Percentiles rank a stretch among this genome's conserved stretches.
These are phyloP conservation scores for Phytophthora pistaciae DNA, from an alignment of 352 stramenopile species.

Conservation along the genomic window DNA sequence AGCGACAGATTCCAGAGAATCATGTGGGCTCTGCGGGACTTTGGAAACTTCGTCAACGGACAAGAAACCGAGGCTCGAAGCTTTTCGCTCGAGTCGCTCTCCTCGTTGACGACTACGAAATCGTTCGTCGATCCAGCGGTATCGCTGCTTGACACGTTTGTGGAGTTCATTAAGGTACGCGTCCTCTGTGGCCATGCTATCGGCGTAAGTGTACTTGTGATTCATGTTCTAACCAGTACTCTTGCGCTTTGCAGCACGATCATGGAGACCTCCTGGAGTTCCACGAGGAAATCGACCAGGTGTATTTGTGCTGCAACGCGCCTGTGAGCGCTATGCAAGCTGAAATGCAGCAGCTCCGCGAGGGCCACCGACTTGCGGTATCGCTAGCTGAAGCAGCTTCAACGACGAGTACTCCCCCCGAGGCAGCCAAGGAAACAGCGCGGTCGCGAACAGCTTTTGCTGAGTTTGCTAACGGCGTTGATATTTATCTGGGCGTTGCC, in stretches of 20 bases:
- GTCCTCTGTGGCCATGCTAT: background rate
- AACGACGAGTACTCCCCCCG: conserved; percentile 18
- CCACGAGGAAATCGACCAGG: conserved; percentile 33
- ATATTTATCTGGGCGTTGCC: too few relatives aligned
- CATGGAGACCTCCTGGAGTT: conserved; percentile 19
- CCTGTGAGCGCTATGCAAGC: conserved; percentile 20
- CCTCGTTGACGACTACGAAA: conserved; percentile 30
- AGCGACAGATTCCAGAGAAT: conserved; percentile 29
- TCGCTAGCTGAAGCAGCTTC: conserved; percentile 23
- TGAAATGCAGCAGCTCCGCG: conserved; percentile 30
- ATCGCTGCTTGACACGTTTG: conserved; percentile 17
- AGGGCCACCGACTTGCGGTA: conserved; percentile 28
- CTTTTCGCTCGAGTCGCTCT: conserved; percentile 39
- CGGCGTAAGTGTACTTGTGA: too few relatives aligned
- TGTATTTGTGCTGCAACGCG: conserved; percentile 31
- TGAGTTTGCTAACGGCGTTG: too few relatives aligned
- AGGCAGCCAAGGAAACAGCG: too few relatives aligned
- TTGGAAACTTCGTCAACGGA: conserved; percentile 36
- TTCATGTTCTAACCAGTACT: background rate
- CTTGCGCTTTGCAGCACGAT: conserved; percentile 9
- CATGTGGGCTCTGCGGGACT: conserved; percentile 32
- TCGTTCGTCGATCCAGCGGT: conserved; percentile 26
- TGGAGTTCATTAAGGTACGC: conserved; percentile 33
- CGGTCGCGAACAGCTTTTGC: too few relatives aligned
- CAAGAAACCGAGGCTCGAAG: conserved; percentile 1